Evolutionary conservation across 164 flowering plant genomes (phyloP).

Genomic region (Sextonia rubra): DNA sequence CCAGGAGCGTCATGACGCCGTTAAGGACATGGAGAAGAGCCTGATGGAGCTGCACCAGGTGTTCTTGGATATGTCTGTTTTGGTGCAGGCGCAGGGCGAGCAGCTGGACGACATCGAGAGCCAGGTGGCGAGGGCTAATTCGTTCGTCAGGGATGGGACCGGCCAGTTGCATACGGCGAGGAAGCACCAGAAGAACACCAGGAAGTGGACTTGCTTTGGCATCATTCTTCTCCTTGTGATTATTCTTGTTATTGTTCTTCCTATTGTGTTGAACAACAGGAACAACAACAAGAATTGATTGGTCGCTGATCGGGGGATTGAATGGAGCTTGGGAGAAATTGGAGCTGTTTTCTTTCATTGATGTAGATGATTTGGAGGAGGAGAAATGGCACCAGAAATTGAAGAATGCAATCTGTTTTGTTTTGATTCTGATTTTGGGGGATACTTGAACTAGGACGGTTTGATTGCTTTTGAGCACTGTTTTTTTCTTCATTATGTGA

Average conservation of each 20-base stretch:
- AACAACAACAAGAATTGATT: too few relatives aligned
- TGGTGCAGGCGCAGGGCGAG: slow-evolving; percentile 27
- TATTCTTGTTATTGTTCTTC: slow-evolving; percentile 23
- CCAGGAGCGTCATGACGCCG: slow-evolving; percentile 34
- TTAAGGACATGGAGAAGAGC: slow-evolving; percentile 29
- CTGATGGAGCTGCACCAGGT: slow-evolving; percentile 29
- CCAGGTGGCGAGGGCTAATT: slow-evolving; percentile 26
- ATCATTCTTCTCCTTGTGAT: slow-evolving; percentile 24
- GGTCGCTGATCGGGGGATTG: too few relatives aligned
- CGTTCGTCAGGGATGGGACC: slow-evolving; percentile 26
- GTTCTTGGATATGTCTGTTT: slow-evolving; percentile 30
- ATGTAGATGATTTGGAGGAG: too few relatives aligned
- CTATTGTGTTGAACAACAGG: neutral
- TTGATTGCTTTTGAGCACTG: too few relatives aligned
- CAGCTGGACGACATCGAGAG: slow-evolving; percentile 35
- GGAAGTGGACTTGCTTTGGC: slow-evolving; percentile 35
- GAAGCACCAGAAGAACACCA: slow-evolving; percentile 24
- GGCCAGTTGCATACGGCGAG: slow-evolving; percentile 22
- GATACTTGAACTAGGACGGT: too few relatives aligned
- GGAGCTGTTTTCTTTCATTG: too few relatives aligned
- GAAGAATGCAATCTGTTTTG: too few relatives aligned
- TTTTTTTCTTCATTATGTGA: too few relatives aligned
- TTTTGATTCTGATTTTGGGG: too few relatives aligned
- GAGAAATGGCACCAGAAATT: too few relatives aligned
- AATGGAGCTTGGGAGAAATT: too few relatives aligned